phyloP scores from a whole-genome alignment of 495 filamentous ascomycete genomes.

The Symbiotaphrina buchneri region DNA sequence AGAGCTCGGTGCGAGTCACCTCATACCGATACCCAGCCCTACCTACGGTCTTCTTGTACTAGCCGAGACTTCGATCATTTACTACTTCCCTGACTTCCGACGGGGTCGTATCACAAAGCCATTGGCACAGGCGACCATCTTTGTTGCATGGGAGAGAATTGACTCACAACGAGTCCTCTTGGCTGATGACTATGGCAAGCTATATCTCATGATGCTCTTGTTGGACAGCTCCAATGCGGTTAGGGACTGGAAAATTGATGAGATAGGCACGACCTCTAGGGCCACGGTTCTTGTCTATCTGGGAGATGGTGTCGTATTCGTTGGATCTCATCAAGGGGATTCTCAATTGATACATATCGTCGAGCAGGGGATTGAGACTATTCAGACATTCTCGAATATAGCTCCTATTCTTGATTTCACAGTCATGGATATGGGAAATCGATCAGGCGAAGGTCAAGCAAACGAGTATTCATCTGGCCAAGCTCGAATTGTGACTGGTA shows the following conservation, averaged over 20 bases:
- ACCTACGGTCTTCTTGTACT: constrained; percentile 66
- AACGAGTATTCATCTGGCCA: constrained; percentile 91
- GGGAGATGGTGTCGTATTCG: constrained; percentile 48
- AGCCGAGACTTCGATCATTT: constrained; percentile 64
- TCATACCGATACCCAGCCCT: constrained; percentile 76
- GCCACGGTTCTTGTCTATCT: constrained; percentile 63
- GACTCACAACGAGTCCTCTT: constrained; percentile 63
- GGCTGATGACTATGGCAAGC: constrained; percentile 68
- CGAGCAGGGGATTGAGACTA: constrained; percentile 28
- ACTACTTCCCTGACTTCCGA: too few species aligned
- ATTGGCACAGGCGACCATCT: constrained; percentile 53
- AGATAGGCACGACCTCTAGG: constrained; percentile 47
- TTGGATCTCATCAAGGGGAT: constrained; percentile 84
- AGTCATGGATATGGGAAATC: constrained; percentile 83
- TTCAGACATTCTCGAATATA: constrained; percentile 68
- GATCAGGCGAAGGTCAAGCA: constrained; percentile 48
- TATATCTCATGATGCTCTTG: constrained; percentile 60
- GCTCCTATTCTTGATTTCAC: constrained; percentile 84
- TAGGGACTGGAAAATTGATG: constrained; percentile 37
- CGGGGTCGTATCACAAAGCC: constrained; percentile 38
- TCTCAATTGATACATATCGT: constrained; percentile 55
- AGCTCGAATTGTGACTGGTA: constrained; percentile 79
- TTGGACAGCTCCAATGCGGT: constrained; percentile 39
- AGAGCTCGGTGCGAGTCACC: constrained; percentile 50
- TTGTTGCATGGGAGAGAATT: constrained; percentile 71